Evolutionary conservation across 352 stramenopile species (phyloP).

Genomic region (Pythium utonaiense): DNA sequence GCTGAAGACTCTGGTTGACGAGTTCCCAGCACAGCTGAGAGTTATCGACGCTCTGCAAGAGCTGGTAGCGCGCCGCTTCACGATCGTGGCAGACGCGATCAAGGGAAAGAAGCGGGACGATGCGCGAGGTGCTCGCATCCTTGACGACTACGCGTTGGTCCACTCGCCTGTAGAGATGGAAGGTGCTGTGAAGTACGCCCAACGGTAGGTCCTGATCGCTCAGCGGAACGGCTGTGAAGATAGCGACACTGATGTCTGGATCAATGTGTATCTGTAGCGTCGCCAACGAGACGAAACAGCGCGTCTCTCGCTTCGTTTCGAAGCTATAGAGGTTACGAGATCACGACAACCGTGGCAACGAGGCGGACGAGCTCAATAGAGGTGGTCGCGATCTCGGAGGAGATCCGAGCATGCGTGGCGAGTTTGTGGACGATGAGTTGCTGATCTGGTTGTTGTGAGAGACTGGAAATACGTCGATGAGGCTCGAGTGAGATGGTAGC

Average conservation of each 20-base stretch:
- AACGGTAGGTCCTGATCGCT: conserved; percentile 12
- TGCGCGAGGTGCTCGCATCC: conserved; percentile 60
- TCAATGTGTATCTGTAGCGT: conserved; percentile 1
- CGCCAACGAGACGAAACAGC: conserved; percentile 9
- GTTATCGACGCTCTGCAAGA: conserved; percentile 58
- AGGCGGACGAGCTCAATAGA: conserved; percentile 11
- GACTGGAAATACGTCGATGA: conserved; percentile 3
- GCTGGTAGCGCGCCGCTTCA: conserved; percentile 47
- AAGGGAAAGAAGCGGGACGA: conserved; percentile 70
- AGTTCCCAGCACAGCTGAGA: conserved; percentile 33
- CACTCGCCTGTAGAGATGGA: conserved; percentile 33
- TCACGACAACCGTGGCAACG: conserved; percentile 11
- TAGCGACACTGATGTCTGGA: background rate
- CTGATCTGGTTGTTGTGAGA: conserved; percentile 3
- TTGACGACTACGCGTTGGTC: conserved; percentile 64
- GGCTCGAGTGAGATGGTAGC: conserved; percentile 5
- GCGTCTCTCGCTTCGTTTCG: conserved; percentile 20
- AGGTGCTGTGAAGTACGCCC: conserved; percentile 20
- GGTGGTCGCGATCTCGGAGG: background rate
- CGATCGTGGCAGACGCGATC: conserved; percentile 56
- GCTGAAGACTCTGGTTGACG: conserved; percentile 37
- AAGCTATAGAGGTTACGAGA: conserved; percentile 3
- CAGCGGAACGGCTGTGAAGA: background rate
- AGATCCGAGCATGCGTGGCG: background rate
- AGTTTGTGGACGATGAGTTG: background rate